Evolutionary conservation across 2,329 filamentous ascomycete genomes (phyloP).

Genomic region (Tolypocladium amazonense): DNA sequence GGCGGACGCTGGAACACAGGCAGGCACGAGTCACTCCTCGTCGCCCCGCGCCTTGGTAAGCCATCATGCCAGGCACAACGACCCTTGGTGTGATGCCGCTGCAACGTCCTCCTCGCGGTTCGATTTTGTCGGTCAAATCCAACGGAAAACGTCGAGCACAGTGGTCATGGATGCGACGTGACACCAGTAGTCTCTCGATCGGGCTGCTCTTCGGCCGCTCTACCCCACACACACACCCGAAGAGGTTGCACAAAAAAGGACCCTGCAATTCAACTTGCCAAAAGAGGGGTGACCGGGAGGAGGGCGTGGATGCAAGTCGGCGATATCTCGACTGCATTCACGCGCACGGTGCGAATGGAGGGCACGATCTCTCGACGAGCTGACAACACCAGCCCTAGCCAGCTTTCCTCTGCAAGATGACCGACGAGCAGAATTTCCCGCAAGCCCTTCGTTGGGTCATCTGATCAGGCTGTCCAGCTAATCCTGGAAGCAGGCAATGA

Average conservation of each 20-base stretch:
- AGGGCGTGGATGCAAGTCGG: background rate
- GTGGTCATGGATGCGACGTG: constrained; percentile 10
- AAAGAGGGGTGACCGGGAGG: background rate
- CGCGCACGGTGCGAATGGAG: background rate
- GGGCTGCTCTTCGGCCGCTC: constrained; percentile 1
- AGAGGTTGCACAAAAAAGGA: background rate
- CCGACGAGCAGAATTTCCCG: background rate
- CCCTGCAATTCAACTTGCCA: background rate
- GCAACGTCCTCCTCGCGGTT: background rate
- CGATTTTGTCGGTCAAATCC: background rate
- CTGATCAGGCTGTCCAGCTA: background rate
- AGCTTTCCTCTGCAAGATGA: background rate
- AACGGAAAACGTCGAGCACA: background rate
- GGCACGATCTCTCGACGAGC: background rate
- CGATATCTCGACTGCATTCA: background rate
- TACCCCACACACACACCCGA: background rate
- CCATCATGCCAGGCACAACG: constrained; percentile 2
- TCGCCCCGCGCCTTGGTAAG: constrained; percentile 3
- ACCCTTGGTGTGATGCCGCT: background rate
- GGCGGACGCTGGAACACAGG: background rate
- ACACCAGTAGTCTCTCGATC: constrained; percentile 9
- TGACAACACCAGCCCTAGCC: background rate
- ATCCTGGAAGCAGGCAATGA: background rate
- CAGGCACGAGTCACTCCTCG: too few species aligned
- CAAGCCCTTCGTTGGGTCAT: background rate